phyloP scores from a whole-genome alignment of 768 basidiomycete species.

The Naganishia vishniacii region DNA sequence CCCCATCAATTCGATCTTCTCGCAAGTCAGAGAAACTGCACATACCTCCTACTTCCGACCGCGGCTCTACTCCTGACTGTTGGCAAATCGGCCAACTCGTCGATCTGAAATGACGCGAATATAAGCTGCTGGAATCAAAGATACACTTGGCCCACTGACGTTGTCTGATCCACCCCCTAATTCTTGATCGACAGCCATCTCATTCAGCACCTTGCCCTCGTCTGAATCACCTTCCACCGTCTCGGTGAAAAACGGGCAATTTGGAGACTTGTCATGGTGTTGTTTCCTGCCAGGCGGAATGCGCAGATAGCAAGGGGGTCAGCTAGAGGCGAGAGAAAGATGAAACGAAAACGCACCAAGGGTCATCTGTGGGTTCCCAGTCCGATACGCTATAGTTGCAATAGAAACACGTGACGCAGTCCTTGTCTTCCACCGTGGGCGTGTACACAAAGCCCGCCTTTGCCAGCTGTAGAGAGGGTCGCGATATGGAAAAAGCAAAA shows the following conservation, averaged over 20 bases:
- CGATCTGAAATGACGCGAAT: not conserved
- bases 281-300: constrained; percentile 56
- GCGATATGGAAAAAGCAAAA: not conserved
- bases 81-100: constrained; percentile 2
- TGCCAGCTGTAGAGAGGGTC: constrained; percentile 68
- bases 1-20: not conserved
- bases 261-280: constrained; percentile 63
- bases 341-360: constrained; percentile 58
- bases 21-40: not conserved
- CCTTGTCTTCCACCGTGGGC: constrained; percentile 63
- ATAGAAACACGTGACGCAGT: constrained; percentile 78
- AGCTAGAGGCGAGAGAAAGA: too few species aligned
- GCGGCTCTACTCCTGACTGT: constrained; percentile 13
- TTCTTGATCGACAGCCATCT: not conserved
- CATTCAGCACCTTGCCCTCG: not conserved
- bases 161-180: not conserved
- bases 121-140: not conserved
- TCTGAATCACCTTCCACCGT: not conserved
- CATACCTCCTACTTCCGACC: constrained; percentile 9
- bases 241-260: constrained; percentile 55
- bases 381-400: constrained; percentile 73
- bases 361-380: constrained; percentile 84
- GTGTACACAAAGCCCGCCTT: constrained; percentile 80
- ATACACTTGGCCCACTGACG: not conserved
- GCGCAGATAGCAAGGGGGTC: constrained; percentile 12